Base-by-base conservation (phyloP, 345 rosid species). In the Camelina sativa region DNA sequence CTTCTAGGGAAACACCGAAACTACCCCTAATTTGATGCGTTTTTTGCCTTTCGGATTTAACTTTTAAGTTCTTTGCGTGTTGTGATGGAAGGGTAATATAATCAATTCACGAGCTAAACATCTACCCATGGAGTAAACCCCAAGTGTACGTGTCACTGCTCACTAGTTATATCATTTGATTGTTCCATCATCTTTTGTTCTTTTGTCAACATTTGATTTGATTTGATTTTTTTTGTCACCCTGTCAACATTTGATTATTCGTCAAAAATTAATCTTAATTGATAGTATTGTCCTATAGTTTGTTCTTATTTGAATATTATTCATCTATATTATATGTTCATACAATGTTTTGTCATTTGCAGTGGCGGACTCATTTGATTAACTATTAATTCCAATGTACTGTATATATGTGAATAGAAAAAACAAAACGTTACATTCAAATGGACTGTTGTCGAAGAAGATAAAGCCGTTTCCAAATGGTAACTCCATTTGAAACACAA, bases 401-500 rank as follows among this genome's bases (percentile, higher is more conserved):
- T 28, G 30, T 28, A 28, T 28, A 28, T 28, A 28, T 28, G 30
- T 4, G 30, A 28, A 28, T 28, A 28, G 30, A 28, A 28, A 28
- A 28, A 28, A 28, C 30, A 28, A 28, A 28, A 4, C 30, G 30
- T 28, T 28, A 28, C 30, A 28, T 28, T 25, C 3, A 4, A 25
- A 25, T 25, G n/a, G 64, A 52, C 63, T 16, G 57, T 62, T 61
- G 54, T 34, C 8, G 40, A 32, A 62, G 58, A 55, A 35, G 60
- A 76, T 76, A 69, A 62, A 52, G 67, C 28, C 20, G 13, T 16
- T 41, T 25, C 41, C 3, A 41, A 43, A 62, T 17, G 40, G 59
- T 6, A 55, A 57, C 66, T 76, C 67, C 48, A 64, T 57, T 57
- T 64, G 46, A 35, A 72, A 41, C 77, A 72, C 77, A 65, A 65